These are phyloP conservation scores for Seminavis robusta DNA, from an alignment of 108 stramenopile species.

Conservation along the genomic window DNA sequence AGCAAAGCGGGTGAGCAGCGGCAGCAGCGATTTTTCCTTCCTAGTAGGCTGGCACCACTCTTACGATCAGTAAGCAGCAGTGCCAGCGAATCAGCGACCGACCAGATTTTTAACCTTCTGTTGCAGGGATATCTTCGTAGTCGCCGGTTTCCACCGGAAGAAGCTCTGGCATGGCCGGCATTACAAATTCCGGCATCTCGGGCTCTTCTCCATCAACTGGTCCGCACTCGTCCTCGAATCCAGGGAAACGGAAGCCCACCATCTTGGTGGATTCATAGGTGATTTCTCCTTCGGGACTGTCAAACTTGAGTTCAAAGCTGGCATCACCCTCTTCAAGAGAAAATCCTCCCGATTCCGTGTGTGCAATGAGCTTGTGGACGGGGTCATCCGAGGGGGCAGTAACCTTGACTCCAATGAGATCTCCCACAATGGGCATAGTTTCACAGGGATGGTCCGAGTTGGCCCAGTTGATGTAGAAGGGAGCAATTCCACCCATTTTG, in stretches of 20 bases:
- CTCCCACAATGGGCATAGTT: constrained; percentile 36
- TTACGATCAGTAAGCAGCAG: no score
- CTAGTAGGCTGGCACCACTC: no score
- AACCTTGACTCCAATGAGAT: constrained; percentile 32
- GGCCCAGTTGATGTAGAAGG: constrained; percentile 51
- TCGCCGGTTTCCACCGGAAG: no score
- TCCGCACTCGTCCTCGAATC: constrained; percentile 41
- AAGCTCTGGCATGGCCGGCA: no score
- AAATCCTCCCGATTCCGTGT: constrained; percentile 22
- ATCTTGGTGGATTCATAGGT: constrained; percentile 39
- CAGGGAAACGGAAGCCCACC: constrained; percentile 44
- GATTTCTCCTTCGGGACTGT: constrained; percentile 46
- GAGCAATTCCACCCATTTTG: constrained; percentile 45
- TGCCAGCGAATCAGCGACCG: no score
- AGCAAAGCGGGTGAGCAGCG: no score
- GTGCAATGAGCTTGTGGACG: constrained; percentile 35
- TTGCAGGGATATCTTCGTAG: no score
- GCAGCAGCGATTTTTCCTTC: no score
- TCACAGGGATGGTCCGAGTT: constrained; percentile 51
- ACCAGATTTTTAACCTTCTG: no score
- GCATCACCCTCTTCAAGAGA: constrained; percentile 35
- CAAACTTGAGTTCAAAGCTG: constrained; percentile 39
- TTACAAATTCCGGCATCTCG: no score
- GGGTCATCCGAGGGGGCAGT: constrained; percentile 39
- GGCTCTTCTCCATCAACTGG: constrained; percentile 9